phyloP scores from a whole-genome alignment of 2,329 filamentous ascomycete species.

The Akanthomyces muscarius region DNA sequence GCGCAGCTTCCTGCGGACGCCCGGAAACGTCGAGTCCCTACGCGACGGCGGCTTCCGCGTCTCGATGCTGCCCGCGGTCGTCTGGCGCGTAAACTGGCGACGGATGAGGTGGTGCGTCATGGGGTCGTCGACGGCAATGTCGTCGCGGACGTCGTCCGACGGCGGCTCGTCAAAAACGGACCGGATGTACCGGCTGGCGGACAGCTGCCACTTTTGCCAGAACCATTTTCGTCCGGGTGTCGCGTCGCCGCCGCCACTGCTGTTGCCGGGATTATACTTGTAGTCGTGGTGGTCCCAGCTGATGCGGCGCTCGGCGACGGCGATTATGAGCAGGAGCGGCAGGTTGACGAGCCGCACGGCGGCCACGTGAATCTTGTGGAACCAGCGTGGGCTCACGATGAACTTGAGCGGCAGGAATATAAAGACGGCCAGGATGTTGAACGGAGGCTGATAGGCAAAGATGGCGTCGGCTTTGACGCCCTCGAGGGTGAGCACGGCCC shows the following conservation, averaged over 20 bases:
- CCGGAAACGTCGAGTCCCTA: slow-evolving; percentile 56
- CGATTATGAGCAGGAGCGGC: slow-evolving; percentile 68
- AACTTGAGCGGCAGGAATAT: slow-evolving; percentile 74
- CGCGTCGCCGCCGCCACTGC: slow-evolving; percentile 18
- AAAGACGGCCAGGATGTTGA: slow-evolving; percentile 75
- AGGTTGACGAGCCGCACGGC: slow-evolving; percentile 71
- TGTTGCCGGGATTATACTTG: slow-evolving; percentile 20
- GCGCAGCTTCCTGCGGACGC: slow-evolving; percentile 45
- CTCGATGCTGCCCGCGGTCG: slow-evolving; percentile 30
- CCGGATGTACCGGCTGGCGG: slow-evolving; percentile 66
- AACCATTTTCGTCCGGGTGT: slow-evolving; percentile 42
- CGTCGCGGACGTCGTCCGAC: slow-evolving; percentile 55
- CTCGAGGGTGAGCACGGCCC: slow-evolving; percentile 77
- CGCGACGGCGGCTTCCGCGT: slow-evolving; percentile 37
- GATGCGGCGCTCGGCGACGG: slow-evolving; percentile 63
- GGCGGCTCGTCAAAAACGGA: slow-evolving; percentile 70
- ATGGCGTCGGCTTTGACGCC: slow-evolving; percentile 81
- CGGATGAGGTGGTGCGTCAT: slow-evolving; percentile 55
- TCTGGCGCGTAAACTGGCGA: slow-evolving; percentile 49
- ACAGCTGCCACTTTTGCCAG: slow-evolving; percentile 66
- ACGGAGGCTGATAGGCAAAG: slow-evolving; percentile 77
- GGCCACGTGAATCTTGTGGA: slow-evolving; percentile 83
- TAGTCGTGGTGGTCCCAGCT: slow-evolving; percentile 48
- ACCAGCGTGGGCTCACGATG: slow-evolving; percentile 75
- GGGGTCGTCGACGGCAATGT: slow-evolving; percentile 57